These are phyloP conservation scores for Glebionis coronaria DNA, from an alignment of 129 eudicot species.

Conservation along the genomic window DNA sequence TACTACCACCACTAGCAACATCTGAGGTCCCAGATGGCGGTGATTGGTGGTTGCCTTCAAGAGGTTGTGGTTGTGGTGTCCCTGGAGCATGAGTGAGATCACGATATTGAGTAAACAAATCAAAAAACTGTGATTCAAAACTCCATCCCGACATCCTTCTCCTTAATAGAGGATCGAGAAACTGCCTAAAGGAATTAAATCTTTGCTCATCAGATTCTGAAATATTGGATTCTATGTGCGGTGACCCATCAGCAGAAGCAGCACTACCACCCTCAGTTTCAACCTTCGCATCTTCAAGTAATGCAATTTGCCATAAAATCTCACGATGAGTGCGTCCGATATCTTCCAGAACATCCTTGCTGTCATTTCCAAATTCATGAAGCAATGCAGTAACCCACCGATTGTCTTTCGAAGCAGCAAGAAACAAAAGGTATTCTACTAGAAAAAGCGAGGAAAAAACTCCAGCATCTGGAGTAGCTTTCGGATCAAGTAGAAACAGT, in stretches of 20 bases:
- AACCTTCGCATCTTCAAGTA: slow-evolving; percentile 73
- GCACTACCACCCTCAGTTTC: slow-evolving; percentile 47
- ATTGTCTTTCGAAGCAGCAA: slow-evolving; percentile 90
- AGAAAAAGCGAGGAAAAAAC: slow-evolving; percentile 85
- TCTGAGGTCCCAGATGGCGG: slow-evolving; percentile 50
- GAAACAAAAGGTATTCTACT: slow-evolving; percentile 82
- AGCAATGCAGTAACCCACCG: slow-evolving; percentile 90
- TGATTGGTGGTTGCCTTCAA: slow-evolving; percentile 44
- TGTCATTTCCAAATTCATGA: slow-evolving; percentile 79
- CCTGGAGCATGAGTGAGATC: slow-evolving; percentile 78
- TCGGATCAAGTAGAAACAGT: slow-evolving; percentile 78
- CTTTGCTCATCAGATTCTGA: slow-evolving; percentile 78
- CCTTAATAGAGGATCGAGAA: slow-evolving; percentile 78
- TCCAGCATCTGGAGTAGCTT: slow-evolving; percentile 48
- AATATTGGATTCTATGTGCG: slow-evolving; percentile 34
- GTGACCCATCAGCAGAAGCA: slow-evolving; percentile 40
- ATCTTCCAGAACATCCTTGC: slow-evolving; percentile 84
- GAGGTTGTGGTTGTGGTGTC: slow-evolving; percentile 56
- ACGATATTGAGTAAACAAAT: slow-evolving; percentile 67
- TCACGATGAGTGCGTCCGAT: slow-evolving; percentile 84
- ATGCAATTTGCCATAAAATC: slow-evolving; percentile 88
- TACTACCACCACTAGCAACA: slow-evolving; percentile 31
- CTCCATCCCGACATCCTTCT: slow-evolving; percentile 96
- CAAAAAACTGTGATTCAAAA: slow-evolving; percentile 89
- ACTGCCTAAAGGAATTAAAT: slow-evolving; percentile 75